Conservation (phyloP, 495 filamentous ascomycete genomes). For the Jackrogersella minutella region DNA sequence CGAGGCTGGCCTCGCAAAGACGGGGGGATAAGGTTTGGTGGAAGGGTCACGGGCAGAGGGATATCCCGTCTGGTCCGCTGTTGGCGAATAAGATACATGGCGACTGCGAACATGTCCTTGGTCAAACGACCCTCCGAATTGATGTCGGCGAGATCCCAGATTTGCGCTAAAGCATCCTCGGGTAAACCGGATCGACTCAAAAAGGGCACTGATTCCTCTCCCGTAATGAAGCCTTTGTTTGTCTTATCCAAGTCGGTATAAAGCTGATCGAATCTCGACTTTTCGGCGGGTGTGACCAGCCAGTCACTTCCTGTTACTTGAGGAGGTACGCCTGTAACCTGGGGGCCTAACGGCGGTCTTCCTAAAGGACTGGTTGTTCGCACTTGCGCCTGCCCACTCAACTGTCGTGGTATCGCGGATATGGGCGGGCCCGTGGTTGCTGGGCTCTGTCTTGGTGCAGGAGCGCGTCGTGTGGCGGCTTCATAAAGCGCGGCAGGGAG, state of each 20-base stretch:
- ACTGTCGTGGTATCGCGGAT: slow-evolving; percentile 57
- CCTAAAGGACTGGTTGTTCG: slow-evolving; percentile 76
- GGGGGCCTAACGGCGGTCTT: slow-evolving; percentile 62
- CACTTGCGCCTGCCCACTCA: slow-evolving; percentile 54
- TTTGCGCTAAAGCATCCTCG: slow-evolving; percentile 90
- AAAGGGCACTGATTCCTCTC: slow-evolving; percentile 93
- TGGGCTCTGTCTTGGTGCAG: slow-evolving; percentile 50
- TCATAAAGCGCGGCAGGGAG: slow-evolving; percentile 90
- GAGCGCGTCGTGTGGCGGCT: slow-evolving; percentile 77
- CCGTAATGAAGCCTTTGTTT: slow-evolving; percentile 82
- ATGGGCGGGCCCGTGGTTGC: slow-evolving; percentile 46
- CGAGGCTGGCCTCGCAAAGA: slow-evolving; percentile 77
- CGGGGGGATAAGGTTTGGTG: slow-evolving; percentile 84
- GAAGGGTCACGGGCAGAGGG: slow-evolving; percentile 74
- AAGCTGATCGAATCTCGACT: slow-evolving; percentile 82
- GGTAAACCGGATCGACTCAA: slow-evolving; percentile 90
- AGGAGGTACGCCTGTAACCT: slow-evolving; percentile 47
- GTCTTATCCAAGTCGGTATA: slow-evolving; percentile 82
- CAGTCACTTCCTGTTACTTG: slow-evolving; percentile 77
- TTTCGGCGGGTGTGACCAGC: slow-evolving; percentile 83
- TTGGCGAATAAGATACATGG: slow-evolving; percentile 94
- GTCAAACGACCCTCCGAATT: slow-evolving; percentile 85
- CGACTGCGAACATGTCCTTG: slow-evolving; percentile 92
- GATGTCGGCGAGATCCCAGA: slow-evolving; percentile 98
- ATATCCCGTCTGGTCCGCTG: slow-evolving; percentile 76